A percentile compares a stretch with the other conserved stretches of the same genome.
Evolutionary conservation across 805 yeast genomes (phyloP).

Genomic region (Pichia exigua): DNA sequence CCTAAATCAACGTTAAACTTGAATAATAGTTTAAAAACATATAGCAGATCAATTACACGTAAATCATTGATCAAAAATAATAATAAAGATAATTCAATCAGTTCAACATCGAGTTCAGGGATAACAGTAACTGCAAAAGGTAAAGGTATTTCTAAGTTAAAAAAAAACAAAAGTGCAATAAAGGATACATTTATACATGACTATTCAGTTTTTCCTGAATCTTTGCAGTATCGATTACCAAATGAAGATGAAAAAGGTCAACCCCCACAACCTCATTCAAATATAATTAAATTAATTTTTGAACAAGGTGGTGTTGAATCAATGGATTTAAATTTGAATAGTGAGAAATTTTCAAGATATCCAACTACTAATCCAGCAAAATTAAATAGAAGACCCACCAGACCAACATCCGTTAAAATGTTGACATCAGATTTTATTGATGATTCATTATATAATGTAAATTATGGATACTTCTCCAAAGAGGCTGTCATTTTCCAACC

Average conservation of each 20-base stretch:
- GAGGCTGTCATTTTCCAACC: conserved; percentile 74
- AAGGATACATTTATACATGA: conserved; percentile 26
- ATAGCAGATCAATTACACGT: conserved; percentile 8
- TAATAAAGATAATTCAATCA: conserved; percentile 1
- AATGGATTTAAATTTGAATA: conserved; percentile 27
- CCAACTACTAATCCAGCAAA: conserved; percentile 34
- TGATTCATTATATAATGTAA: conserved; percentile 73
- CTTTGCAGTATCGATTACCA: conserved; percentile 26
- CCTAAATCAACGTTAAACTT: background rate
- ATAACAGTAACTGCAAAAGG: conserved; percentile 7
- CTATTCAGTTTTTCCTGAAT: conserved; percentile 27
- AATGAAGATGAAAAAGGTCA: conserved; percentile 14
- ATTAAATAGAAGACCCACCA: conserved; percentile 29
- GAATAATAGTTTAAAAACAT: background rate
- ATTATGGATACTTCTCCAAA: conserved; percentile 74
- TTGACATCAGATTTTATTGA: conserved; percentile 74
- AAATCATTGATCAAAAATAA: conserved; percentile 7
- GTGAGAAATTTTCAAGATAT: conserved; percentile 31
- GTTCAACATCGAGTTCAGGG: background rate
- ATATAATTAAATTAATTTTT: conserved; percentile 20
- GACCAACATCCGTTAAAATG: conserved; percentile 65
- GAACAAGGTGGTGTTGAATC: conserved; percentile 32
- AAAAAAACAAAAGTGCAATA: conserved; percentile 8
- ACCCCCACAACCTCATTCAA: conserved; percentile 18
- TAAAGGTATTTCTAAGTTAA: conserved; percentile 10